Percentiles rank a stretch among this genome's conserved stretches.
phyloP scores from a whole-genome alignment of 2,329 filamentous ascomycete genomes.

The Colletotrichum liaoningense region DNA sequence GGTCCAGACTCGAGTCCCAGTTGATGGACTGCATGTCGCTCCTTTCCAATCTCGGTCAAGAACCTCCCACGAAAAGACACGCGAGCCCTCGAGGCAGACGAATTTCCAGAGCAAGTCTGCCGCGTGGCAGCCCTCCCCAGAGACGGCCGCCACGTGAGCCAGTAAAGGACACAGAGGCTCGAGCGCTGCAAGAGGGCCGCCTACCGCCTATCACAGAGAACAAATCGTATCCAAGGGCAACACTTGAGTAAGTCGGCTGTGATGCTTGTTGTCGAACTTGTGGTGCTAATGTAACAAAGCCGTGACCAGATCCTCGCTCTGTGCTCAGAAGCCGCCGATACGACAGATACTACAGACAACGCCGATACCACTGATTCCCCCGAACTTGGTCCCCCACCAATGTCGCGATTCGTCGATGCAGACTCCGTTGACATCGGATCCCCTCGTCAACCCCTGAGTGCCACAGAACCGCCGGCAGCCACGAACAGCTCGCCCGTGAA shows the following conservation, averaged over 20 bases:
- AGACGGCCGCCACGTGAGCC: slow-evolving; percentile 65
- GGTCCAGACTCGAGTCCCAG: slow-evolving; percentile 77
- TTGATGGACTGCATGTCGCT: slow-evolving; percentile 76
- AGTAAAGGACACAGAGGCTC: slow-evolving; percentile 63
- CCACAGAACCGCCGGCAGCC: not conserved
- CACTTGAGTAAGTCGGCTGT: slow-evolving; percentile 69
- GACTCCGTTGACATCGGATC: slow-evolving; percentile 66
- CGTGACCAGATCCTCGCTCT: slow-evolving; percentile 73
- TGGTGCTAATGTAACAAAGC: slow-evolving; percentile 50
- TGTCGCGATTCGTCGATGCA: slow-evolving; percentile 68
- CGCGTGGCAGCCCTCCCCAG: slow-evolving; percentile 62
- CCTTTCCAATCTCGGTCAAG: slow-evolving; percentile 72
- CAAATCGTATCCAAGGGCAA: slow-evolving; percentile 74
- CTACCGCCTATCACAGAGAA: slow-evolving; percentile 77
- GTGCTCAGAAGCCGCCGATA: slow-evolving; percentile 58
- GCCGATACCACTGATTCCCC: slow-evolving; percentile 66
- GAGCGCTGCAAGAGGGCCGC: slow-evolving; percentile 63
- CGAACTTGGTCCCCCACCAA: slow-evolving; percentile 73
- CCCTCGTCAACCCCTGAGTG: slow-evolving; percentile 45
- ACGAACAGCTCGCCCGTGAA: not conserved
- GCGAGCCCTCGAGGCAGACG: slow-evolving; percentile 37
- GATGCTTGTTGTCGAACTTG: not conserved
- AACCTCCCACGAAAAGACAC: slow-evolving; percentile 65
- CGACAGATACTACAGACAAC: slow-evolving; percentile 54
- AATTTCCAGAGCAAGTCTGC: slow-evolving; percentile 24